phyloP scores from a whole-genome alignment of 257 asterid genomes.

The Rubia yunnanensis region DNA sequence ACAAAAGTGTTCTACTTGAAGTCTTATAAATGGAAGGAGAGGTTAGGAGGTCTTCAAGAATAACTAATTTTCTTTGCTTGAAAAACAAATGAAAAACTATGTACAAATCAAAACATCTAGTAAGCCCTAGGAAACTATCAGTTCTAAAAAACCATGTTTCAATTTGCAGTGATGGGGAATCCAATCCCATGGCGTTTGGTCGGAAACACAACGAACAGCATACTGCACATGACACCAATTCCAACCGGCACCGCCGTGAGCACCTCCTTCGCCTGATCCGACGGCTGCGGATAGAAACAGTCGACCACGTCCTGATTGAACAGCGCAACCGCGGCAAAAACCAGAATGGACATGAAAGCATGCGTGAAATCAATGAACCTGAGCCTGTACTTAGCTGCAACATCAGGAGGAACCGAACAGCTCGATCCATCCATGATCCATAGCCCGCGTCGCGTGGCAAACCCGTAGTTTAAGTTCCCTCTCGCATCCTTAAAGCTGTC shows the following conservation, averaged over 20 bases:
- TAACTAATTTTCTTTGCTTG: too few species aligned
- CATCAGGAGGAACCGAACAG: conserved; percentile 34
- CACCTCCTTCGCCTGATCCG: conserved; percentile 44
- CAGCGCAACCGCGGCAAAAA: conserved; percentile 66
- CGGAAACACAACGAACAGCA: conserved; percentile 80
- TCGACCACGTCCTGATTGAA: conserved; percentile 61
- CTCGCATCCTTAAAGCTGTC: conserved; percentile 75
- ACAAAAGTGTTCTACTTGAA: too few species aligned
- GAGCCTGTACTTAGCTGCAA: conserved; percentile 50
- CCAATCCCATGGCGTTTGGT: conserved; percentile 87
- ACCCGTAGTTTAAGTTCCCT: conserved; percentile 60
- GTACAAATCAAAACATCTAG: neutral
- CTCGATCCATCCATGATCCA: conserved; percentile 81
- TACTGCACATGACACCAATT: conserved; percentile 72
- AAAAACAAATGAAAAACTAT: neutral
- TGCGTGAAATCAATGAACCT: conserved; percentile 67
- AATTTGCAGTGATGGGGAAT: conserved; percentile 54
- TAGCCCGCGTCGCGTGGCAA: conserved; percentile 59
- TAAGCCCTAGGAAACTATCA: neutral
- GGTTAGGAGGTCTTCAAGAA: too few species aligned
- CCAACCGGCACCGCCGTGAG: conserved; percentile 76
- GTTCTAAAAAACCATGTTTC: conserved; percentile 3
- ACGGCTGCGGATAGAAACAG: conserved; percentile 79
- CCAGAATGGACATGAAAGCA: conserved; percentile 78
- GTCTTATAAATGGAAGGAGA: too few species aligned